Evolutionary conservation across 2,329 filamentous ascomycete genomes (phyloP).

Genomic region (Claviceps spartinae): DNA sequence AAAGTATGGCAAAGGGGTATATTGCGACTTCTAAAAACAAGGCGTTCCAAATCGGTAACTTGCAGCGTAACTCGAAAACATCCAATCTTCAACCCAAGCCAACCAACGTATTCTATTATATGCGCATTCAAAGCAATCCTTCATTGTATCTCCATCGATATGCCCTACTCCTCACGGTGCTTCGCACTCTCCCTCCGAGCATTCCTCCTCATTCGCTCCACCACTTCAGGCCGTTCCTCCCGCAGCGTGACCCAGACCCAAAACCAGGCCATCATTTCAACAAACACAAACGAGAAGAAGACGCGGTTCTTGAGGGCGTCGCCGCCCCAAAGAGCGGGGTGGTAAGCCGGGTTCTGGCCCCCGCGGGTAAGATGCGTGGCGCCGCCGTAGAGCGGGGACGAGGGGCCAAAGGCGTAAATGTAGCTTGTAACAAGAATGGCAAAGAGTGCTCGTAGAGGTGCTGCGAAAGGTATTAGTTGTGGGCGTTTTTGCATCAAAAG

Average conservation of each 20-base stretch:
- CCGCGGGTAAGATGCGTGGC: constrained; percentile 11
- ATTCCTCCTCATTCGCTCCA: constrained; percentile 23
- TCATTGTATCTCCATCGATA: no score
- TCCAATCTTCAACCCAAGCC: no score
- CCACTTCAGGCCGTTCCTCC: constrained; percentile 42
- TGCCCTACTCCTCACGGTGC: background rate
- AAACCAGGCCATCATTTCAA: constrained; percentile 78
- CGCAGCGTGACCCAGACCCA: constrained; percentile 64
- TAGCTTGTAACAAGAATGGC: constrained; percentile 50
- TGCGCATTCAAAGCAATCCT: no score
- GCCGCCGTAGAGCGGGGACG: constrained; percentile 33
- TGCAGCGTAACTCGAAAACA: no score
- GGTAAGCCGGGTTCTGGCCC: constrained; percentile 19
- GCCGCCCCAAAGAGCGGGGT: constrained; percentile 32
- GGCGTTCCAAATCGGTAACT: no score
- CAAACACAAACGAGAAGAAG: constrained; percentile 71
- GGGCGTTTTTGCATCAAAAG: no score
- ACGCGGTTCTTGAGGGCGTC: constrained; percentile 71
- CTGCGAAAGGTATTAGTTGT: constrained; percentile 14
- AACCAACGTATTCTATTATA: no score
- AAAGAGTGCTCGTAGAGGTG: constrained; percentile 52
- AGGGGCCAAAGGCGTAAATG: constrained; percentile 45
- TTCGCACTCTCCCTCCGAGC: constrained; percentile 5
- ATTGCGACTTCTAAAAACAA: no score
- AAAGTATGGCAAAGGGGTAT: no score